phyloP scores from a whole-genome alignment of 129 eudicot species.

The Oenanthe sinensis region DNA sequence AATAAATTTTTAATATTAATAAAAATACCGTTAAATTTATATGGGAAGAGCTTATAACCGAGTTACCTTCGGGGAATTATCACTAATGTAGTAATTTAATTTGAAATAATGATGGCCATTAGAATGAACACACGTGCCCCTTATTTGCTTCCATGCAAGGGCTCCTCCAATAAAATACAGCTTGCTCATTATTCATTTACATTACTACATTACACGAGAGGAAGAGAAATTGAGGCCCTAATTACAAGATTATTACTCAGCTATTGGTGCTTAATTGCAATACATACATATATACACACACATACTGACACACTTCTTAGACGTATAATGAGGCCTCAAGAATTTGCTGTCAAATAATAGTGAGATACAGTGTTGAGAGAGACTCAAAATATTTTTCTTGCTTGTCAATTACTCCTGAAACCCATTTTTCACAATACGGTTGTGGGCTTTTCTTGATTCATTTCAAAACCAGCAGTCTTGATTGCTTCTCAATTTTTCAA shows the following conservation, averaged over 20 bases:
- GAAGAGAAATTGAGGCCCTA: neutral
- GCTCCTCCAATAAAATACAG: neutral
- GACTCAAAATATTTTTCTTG: conserved; percentile 23
- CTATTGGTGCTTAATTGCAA: no score
- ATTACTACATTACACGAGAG: neutral
- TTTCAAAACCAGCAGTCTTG: neutral
- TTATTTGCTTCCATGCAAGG: neutral
- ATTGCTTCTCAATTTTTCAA: neutral
- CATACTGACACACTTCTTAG: neutral
- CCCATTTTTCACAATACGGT: neutral
- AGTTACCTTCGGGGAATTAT: no score
- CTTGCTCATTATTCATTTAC: neutral
- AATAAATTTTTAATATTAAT: no score
- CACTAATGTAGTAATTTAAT: neutral
- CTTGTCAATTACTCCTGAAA: conserved; percentile 2
- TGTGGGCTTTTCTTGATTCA: neutral
- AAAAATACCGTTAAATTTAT: no score
- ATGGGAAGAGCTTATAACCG: no score
- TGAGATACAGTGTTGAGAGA: neutral
- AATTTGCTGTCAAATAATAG: neutral
- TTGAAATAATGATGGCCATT: neutral
- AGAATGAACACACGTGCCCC: neutral
- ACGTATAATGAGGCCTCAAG: neutral
- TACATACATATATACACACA: neutral
- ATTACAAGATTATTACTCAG: neutral